phyloP scores from a whole-genome alignment of 2,329 filamentous ascomycete genomes.

The Penicillium fuscoglaucum region DNA sequence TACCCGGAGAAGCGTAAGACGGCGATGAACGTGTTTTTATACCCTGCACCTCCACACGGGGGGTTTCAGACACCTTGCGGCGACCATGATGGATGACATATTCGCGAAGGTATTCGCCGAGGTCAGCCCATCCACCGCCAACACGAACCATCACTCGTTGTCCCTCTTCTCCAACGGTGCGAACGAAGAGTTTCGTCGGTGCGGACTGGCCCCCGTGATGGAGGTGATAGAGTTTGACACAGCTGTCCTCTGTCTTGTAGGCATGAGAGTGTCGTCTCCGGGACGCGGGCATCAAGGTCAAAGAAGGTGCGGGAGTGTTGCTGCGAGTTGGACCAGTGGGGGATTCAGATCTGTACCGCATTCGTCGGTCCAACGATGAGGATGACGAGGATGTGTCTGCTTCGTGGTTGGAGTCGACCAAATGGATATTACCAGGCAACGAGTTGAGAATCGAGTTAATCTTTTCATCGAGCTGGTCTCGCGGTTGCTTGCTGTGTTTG shows the following conservation, averaged over 20 bases:
- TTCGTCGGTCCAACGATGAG: conserved; percentile 36
- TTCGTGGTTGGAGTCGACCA: conserved; percentile 55
- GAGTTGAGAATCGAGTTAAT: conserved; percentile 75
- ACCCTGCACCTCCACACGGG: conserved; percentile 57
- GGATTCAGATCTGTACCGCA: conserved; percentile 37
- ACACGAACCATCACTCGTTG: conserved; percentile 98
- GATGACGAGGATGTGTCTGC: conserved; percentile 33
- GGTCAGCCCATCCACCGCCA: conserved; percentile 95
- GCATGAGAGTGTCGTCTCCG: conserved; percentile 38
- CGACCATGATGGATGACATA: conserved; percentile 90
- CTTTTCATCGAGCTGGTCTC: conserved; percentile 74
- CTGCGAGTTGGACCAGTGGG: conserved; percentile 45
- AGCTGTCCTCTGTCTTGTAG: conserved; percentile 56
- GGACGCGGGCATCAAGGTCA: conserved; percentile 65
- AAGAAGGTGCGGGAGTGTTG: conserved; percentile 64
- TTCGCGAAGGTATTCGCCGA: conserved; percentile 91
- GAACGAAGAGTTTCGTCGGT: conserved; percentile 92
- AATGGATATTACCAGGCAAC: conserved; percentile 76
- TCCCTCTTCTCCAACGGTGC: conserved; percentile 82
- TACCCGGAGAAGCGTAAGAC: conserved; percentile 30
- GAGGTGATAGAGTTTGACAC: conserved; percentile 90
- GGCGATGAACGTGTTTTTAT: conserved; percentile 39
- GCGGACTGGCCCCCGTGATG: conserved; percentile 78
- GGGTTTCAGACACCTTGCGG: conserved; percentile 58
- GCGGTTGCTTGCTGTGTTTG: conserved; percentile 46